These are phyloP conservation scores for Sordariomycetes sp. DNA, from an alignment of 2,329 filamentous ascomycete genomes.

Conservation along the genomic window DNA sequence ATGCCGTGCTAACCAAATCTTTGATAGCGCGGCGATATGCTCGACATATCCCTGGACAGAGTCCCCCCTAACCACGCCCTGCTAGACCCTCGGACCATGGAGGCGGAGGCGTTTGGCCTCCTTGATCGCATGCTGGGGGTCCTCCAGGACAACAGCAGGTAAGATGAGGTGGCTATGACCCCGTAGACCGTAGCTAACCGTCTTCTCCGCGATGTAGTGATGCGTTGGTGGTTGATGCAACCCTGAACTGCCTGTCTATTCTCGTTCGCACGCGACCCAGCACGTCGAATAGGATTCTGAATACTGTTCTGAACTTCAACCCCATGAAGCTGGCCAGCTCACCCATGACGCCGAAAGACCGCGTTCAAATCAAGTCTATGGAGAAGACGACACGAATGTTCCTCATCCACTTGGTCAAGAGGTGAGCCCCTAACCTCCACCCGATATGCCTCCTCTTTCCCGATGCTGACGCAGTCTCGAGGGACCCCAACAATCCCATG, in stretches of 20 bases:
- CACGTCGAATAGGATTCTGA: conserved; percentile 76
- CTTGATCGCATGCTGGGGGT: conserved; percentile 78
- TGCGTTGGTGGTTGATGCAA: conserved; percentile 79
- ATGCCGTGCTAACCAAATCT: conserved; percentile 6
- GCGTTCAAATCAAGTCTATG: conserved; percentile 83
- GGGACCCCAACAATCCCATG: conserved; percentile 71
- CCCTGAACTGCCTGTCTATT: conserved; percentile 76
- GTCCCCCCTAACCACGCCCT: conserved; percentile 75
- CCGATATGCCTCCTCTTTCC: background rate
- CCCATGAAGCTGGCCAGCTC: conserved; percentile 71
- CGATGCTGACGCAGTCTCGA: conserved; percentile 19
- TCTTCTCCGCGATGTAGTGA: conserved; percentile 43
- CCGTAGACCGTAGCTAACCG: background rate
- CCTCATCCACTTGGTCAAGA: conserved; percentile 71
- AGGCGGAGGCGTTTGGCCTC: conserved; percentile 85
- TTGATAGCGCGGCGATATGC: conserved; percentile 30
- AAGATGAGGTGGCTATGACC: conserved; percentile 19
- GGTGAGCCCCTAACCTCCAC: conserved; percentile 32
- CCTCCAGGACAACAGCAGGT: conserved; percentile 81
- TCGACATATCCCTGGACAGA: conserved; percentile 77
- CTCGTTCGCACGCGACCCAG: conserved; percentile 73
- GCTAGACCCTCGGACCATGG: conserved; percentile 68
- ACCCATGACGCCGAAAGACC: conserved; percentile 66
- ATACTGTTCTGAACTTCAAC: conserved; percentile 81
- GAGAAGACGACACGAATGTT: conserved; percentile 84